A percentile compares a stretch with the other conserved stretches of the same genome.
Conservation (phyloP, 2,329 filamentous ascomycete genomes). For the Tolypocladium ovalisporum region DNA sequence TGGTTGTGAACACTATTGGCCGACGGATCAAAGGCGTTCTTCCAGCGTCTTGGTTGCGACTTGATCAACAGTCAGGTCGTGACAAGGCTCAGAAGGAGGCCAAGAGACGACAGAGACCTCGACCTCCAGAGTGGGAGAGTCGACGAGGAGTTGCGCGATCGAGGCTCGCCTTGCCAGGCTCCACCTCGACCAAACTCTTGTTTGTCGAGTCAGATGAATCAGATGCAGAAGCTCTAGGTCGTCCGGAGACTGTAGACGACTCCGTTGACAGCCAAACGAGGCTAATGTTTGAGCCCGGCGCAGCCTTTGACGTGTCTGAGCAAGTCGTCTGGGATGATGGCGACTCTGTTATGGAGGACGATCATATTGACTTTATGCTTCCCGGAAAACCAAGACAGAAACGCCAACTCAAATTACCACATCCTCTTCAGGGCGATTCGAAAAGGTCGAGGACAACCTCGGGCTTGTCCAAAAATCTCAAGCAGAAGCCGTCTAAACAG, state of each 20-base stretch:
- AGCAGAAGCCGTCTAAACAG: slow-evolving; percentile 13
- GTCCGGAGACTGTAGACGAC: slow-evolving; percentile 11
- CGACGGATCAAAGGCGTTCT: slow-evolving; percentile 48
- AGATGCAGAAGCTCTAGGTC: slow-evolving; percentile 24
- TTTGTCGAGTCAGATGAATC: slow-evolving; percentile 36
- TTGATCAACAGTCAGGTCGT: slow-evolving; percentile 37
- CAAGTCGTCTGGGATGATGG: slow-evolving; percentile 15
- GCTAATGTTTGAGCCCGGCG: slow-evolving; percentile 9
- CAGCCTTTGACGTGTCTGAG: slow-evolving; percentile 1
- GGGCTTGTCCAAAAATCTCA: slow-evolving; percentile 10
- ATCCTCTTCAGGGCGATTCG: slow-evolving; percentile 12
- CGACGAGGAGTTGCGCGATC: slow-evolving; percentile 40
- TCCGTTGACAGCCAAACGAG: slow-evolving; percentile 15
- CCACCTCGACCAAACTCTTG: slow-evolving; percentile 21
- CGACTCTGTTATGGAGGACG: slow-evolving; percentile 35
- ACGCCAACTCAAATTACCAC: slow-evolving; percentile 20
- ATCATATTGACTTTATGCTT: slow-evolving; percentile 40
- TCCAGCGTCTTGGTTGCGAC: slow-evolving; percentile 55
- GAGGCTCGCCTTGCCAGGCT: slow-evolving; percentile 19
- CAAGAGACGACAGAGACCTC: slow-evolving; percentile 15
- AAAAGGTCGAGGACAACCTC: slow-evolving; percentile 14
- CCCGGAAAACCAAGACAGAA: slow-evolving; percentile 28
- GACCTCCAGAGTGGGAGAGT: slow-evolving; percentile 25
- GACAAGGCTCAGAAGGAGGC: slow-evolving; percentile 18
- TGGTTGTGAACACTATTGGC: slow-evolving; percentile 27